Percentiles rank a stretch among this genome's conserved stretches.
phyloP scores from a whole-genome alignment of 2,329 filamentous ascomycete genomes.

The Claviceps spartinae region DNA sequence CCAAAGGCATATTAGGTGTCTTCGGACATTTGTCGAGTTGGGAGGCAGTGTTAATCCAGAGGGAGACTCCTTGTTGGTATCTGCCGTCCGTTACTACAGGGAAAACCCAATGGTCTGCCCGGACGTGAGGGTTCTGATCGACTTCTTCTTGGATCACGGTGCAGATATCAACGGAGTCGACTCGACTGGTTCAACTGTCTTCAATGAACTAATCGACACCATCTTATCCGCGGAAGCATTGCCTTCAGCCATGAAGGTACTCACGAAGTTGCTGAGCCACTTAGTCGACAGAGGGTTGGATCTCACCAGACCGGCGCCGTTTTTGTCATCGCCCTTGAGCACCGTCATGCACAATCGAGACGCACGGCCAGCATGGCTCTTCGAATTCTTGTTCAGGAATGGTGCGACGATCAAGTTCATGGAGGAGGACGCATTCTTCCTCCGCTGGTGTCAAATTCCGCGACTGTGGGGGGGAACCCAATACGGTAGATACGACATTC shows the following conservation, averaged over 20 bases:
- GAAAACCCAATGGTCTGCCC: not conserved
- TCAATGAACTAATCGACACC: not conserved
- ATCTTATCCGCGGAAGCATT: not conserved
- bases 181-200: not conserved
- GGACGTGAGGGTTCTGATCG: not conserved
- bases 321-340: not conserved
- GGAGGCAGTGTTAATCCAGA: slow-evolving; percentile 1
- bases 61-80: not conserved
- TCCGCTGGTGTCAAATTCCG: not conserved
- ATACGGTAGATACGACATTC: not conserved
- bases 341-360: not conserved
- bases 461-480: not conserved
- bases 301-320: not conserved
- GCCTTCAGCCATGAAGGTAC: not conserved
- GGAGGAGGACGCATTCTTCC: not conserved
- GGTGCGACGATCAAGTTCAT: not conserved
- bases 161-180: not conserved
- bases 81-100: not conserved
- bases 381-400: not conserved
- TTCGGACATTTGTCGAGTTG: not conserved
- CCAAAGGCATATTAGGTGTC: not conserved
- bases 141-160: not conserved
- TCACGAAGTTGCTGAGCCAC: not conserved
- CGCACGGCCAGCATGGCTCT: slow-evolving; percentile 1
- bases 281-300: not conserved